A percentile compares a stretch with the other conserved stretches of the same genome.
Conservation (phyloP, 495 filamentous ascomycete species). For the Barbatosphaeria neglecta region DNA sequence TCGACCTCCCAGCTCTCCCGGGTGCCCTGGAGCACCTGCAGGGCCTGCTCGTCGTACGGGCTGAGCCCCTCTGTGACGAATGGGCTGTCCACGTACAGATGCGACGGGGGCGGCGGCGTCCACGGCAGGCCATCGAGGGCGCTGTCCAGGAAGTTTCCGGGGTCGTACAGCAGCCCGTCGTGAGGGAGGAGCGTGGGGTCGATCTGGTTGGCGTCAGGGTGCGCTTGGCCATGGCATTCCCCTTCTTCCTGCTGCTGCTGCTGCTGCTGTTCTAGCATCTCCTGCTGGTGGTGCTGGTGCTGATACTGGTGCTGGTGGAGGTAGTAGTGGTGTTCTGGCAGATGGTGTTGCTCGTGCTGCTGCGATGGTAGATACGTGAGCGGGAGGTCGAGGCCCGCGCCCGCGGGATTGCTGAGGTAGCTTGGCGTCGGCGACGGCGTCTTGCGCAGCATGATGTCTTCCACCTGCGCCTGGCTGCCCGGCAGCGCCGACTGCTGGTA, state of each 20-base stretch:
- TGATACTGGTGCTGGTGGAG: constrained; percentile 10
- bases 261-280: background rate
- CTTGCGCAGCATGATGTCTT: constrained; percentile 41
- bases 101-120: background rate
- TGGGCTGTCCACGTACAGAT: background rate
- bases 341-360: too few species aligned
- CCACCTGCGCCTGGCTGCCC: constrained; percentile 26
- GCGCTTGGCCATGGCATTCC: constrained; percentile 3
- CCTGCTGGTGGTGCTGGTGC: constrained; percentile 1
- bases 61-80: background rate
- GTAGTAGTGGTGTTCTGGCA: constrained; percentile 1
- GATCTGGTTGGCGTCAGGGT: background rate
- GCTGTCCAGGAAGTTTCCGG: background rate
- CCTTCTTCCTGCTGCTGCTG: background rate
- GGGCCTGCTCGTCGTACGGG: background rate
- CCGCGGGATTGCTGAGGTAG: constrained; percentile 13
- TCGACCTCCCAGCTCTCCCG: background rate
- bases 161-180: background rate
- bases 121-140: background rate
- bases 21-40: background rate
- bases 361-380: background rate
- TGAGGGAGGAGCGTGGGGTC: background rate
- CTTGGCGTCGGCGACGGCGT: constrained; percentile 27
- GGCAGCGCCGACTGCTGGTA: constrained; percentile 46
- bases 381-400: constrained; percentile 12